Percentiles rank a stretch among this genome's conserved stretches.
Evolutionary conservation across 2,329 filamentous ascomycete species (phyloP).

Genomic region (Mycosphaerella arachidis): DNA sequence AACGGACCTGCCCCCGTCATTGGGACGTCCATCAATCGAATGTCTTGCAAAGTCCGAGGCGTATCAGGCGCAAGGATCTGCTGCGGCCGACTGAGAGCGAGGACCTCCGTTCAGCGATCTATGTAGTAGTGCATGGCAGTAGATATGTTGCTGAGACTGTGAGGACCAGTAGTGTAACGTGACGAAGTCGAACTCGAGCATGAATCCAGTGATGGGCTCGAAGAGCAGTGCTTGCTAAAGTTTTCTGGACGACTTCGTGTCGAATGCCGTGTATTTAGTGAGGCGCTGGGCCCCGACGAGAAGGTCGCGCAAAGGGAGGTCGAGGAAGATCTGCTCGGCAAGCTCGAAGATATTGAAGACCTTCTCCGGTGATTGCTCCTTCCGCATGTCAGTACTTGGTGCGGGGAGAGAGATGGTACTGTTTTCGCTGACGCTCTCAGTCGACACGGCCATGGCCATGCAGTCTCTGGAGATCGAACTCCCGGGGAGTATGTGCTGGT

Average conservation of each 20-base stretch:
- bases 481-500: no score
- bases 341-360: conserved; percentile 9
- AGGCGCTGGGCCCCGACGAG: conserved; percentile 2
- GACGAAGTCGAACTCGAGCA: not conserved
- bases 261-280: not conserved
- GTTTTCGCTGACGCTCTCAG: no score
- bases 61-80: not conserved
- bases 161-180: not conserved
- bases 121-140: not conserved
- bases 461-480: no score
- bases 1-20: not conserved
- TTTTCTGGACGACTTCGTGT: not conserved
- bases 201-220: not conserved
- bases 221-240: conserved; percentile 11
- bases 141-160: not conserved
- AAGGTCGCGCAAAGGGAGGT: conserved; percentile 6
- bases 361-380: not conserved
- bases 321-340: conserved; percentile 6
- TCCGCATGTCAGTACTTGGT: not conserved
- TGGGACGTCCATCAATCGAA: not conserved
- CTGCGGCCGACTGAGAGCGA: not conserved
- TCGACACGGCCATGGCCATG: no score
- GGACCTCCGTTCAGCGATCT: not conserved
- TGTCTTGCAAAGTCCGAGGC: not conserved
- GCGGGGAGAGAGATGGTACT: not conserved